Conservation (phyloP, 2,329 filamentous ascomycete genomes). For the Hortaea werneckii region DNA sequence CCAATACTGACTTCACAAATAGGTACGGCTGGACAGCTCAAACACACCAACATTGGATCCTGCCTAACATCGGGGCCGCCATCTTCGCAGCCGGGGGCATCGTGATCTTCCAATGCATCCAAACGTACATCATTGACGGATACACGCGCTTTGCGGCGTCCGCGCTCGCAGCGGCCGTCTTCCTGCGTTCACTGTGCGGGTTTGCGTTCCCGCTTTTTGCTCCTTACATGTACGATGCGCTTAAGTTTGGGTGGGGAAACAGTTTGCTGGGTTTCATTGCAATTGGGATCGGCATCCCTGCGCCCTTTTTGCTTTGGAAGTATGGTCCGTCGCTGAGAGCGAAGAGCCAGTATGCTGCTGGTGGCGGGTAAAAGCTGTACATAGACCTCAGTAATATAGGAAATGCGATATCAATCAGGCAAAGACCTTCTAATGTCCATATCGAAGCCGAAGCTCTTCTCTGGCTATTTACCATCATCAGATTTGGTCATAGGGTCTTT, state of each 20-base stretch:
- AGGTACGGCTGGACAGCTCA: constrained; percentile 45
- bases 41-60: constrained; percentile 40
- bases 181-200: constrained; percentile 44
- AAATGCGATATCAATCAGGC: no score
- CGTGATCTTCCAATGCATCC: constrained; percentile 39
- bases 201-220: constrained; percentile 52
- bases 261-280: constrained; percentile 45
- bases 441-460: no score
- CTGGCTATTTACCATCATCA: no score
- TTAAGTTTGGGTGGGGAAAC: constrained; percentile 41
- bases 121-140: constrained; percentile 50
- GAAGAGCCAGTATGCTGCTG: constrained; percentile 18
- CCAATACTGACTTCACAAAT: no score
- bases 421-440: no score
- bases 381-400: no score
- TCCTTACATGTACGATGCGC: constrained; percentile 33
- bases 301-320: constrained; percentile 33
- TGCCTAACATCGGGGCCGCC: constrained; percentile 48
- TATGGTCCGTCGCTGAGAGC: constrained; percentile 24
- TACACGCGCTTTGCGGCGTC: constrained; percentile 36
- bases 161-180: constrained; percentile 42
- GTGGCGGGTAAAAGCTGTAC: background rate
- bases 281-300: constrained; percentile 39
- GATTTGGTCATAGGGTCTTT: background rate
- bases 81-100: constrained; percentile 44